These are phyloP conservation scores for Tolypocladium inflatum DNA, from an alignment of 2,329 filamentous ascomycete species.

Conservation along the genomic window DNA sequence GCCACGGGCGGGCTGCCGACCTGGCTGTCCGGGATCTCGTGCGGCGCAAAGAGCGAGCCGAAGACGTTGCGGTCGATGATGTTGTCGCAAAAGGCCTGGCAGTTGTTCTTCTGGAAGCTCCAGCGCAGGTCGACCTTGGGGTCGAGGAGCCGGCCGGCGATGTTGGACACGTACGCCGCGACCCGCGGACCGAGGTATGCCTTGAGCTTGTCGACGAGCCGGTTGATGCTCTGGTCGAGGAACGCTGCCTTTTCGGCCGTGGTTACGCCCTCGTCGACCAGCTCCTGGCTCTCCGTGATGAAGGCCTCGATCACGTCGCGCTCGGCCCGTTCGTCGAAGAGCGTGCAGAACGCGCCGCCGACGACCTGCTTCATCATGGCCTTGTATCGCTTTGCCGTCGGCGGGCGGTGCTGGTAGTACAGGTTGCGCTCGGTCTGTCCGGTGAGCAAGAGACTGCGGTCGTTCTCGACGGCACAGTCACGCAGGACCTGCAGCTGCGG, in stretches of 20 bases:
- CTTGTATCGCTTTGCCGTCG: constrained; percentile 21
- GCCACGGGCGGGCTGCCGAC: not conserved
- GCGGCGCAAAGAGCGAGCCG: constrained; percentile 13
- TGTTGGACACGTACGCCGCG: constrained; percentile 18
- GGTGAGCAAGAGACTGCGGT: constrained; percentile 12
- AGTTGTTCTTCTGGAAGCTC: constrained; percentile 24
- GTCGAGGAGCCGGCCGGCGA: constrained; percentile 18
- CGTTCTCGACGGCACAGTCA: constrained; percentile 10
- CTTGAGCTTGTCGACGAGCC: constrained; percentile 12
- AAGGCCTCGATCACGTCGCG: constrained; percentile 17
- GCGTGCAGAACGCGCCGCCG: constrained; percentile 22
- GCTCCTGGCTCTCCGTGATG: constrained; percentile 12
- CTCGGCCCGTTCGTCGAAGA: constrained; percentile 13
- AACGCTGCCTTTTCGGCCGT: constrained; percentile 6
- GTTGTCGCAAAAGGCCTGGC: constrained; percentile 26
- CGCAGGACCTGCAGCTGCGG: constrained; percentile 12
- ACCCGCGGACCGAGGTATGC: constrained; percentile 13
- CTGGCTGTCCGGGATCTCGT: not conserved
- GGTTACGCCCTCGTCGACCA: constrained; percentile 11
- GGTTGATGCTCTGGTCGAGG: constrained; percentile 5
- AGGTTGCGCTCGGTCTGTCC: constrained; percentile 8
- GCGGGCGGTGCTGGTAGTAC: constrained; percentile 7
- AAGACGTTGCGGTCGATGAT: constrained; percentile 22
- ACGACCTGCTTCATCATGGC: constrained; percentile 30
- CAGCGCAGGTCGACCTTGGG: constrained; percentile 17